phyloP scores from a whole-genome alignment of 306 rosid genomes.

The Glycine tomentella region DNA sequence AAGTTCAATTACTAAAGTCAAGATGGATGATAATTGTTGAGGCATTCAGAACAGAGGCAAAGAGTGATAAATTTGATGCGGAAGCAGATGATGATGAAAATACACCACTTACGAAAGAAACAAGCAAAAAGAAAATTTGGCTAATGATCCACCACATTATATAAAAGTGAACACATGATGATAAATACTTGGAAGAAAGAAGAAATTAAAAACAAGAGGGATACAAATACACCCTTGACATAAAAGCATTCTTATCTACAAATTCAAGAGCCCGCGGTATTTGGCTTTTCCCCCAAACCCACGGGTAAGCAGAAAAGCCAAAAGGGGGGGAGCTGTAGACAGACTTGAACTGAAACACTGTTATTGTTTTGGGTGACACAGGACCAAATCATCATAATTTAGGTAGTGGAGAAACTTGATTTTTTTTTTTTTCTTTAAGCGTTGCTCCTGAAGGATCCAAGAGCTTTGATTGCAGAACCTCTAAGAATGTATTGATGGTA shows the following conservation, averaged over 20 bases:
- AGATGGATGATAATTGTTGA: constrained; percentile 11
- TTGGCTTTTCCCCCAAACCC: constrained; percentile 36
- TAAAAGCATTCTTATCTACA: constrained; percentile 67
- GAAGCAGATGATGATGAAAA: not conserved
- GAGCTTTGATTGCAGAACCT: constrained; percentile 88
- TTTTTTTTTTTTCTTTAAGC: constrained; percentile 43
- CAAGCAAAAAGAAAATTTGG: too few relatives aligned
- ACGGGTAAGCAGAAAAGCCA: not conserved
- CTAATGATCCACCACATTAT: not conserved
- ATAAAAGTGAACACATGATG: constrained; percentile 29
- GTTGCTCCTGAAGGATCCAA: constrained; percentile 96
- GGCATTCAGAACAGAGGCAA: constrained; percentile 25
- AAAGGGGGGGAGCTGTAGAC: constrained; percentile 9
- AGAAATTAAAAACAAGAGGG: constrained; percentile 8
- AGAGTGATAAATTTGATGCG: constrained; percentile 15
- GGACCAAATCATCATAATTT: not conserved
- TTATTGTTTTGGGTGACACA: constrained; percentile 46
- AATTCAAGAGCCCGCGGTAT: constrained; percentile 49
- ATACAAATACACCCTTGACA: constrained; percentile 56
- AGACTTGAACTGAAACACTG: constrained; percentile 43
- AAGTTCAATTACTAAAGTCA: constrained; percentile 9
- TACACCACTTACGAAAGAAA: not conserved
- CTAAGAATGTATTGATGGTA: constrained; percentile 85
- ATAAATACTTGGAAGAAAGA: not conserved
- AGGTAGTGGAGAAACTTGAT: not conserved